Base-by-base conservation (phyloP, 495 filamentous ascomycete genomes). In the Penicillium cataractarum region DNA sequence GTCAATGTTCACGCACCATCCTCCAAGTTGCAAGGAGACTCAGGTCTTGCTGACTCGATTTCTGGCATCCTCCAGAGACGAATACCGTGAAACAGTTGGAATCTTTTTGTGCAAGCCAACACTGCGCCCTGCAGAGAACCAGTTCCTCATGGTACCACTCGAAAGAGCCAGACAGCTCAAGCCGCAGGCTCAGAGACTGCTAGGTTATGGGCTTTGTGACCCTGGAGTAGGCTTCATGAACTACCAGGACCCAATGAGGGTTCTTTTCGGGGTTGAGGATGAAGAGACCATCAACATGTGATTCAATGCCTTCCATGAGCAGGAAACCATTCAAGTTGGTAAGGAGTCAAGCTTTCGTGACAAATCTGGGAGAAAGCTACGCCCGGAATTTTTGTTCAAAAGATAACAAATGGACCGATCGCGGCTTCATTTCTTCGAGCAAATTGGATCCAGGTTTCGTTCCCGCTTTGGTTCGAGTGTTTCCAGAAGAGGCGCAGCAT, bases 41-140 rank as follows among this genome's bases (percentile, higher is more conserved):
- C 5, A 39, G 13, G 10, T 4, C 35, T 39, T 39, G 35, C 35
- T 39, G 2, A 3, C 1, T 35, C n/a, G 12, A 10, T 6, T 21
- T 56, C 4, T 50, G 21, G 13, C 19, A 8, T 46, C 9, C 12
- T 13, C 0, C 10, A 67, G 65, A 21, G 65, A 70, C 35, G 48
- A 66, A 19, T 55, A 67, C 37, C 70, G 71, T 21, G 65, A 70
- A 32, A 66, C 74, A 0, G 65, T 73, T 10, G 68, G 72, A 12
- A 63, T 74, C 13, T 75, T 78, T 51, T 70, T 78, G 46, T 62
- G 68, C 44, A 61, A 66, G 39, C 74, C 74, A 1, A 76, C 62
- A 8, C 24, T 75, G n/a, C 67, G 75, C 19, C 61, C 70, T 31
- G 74, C 74, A 26, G 75, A 78, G 57, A 78, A 78, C 39, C 72